Evolutionary conservation across 441 rosid genomes (phyloP).

Genomic region (Aquilaria agallochum): DNA sequence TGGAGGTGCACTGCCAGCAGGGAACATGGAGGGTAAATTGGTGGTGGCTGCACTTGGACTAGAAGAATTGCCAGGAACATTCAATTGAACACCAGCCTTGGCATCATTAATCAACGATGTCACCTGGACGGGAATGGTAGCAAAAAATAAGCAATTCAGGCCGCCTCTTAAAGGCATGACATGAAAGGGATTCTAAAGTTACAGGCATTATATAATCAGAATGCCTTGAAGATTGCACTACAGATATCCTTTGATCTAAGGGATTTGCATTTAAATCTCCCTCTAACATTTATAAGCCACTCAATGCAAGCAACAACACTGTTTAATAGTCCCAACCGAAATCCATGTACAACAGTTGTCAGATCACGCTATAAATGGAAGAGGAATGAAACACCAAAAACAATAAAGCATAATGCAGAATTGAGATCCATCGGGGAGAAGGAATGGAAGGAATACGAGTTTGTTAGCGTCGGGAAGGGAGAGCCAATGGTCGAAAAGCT

Average conservation of each 20-base stretch:
- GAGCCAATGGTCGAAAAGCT: slow-evolving; percentile 92
- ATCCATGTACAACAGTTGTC: no score
- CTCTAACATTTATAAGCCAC: no score
- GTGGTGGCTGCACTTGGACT: slow-evolving; percentile 40
- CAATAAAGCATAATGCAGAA: neutral
- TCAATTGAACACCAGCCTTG: slow-evolving; percentile 67
- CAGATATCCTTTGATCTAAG: no score
- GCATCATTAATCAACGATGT: slow-evolving; percentile 77
- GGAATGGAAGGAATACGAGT: slow-evolving; percentile 40
- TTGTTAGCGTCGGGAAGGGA: slow-evolving; percentile 86
- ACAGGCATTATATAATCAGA: neutral
- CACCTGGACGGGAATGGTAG: slow-evolving; percentile 38
- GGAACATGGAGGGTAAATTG: slow-evolving; percentile 91
- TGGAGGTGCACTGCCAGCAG: slow-evolving; percentile 94
- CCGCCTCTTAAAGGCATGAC: neutral
- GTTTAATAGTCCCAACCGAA: no score
- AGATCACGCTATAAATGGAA: neutral
- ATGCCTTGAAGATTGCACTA: neutral
- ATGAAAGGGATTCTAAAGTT: slow-evolving; percentile 1
- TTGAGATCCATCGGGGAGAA: slow-evolving; percentile 2
- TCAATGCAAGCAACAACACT: neutral
- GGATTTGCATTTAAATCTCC: no score
- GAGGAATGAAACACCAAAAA: neutral
- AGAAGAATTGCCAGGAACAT: slow-evolving; percentile 53
- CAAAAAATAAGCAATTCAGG: slow-evolving; percentile 10